Base-by-base conservation (phyloP, 1,284 basidiomycete species). In the Athelia psychrophila region DNA sequence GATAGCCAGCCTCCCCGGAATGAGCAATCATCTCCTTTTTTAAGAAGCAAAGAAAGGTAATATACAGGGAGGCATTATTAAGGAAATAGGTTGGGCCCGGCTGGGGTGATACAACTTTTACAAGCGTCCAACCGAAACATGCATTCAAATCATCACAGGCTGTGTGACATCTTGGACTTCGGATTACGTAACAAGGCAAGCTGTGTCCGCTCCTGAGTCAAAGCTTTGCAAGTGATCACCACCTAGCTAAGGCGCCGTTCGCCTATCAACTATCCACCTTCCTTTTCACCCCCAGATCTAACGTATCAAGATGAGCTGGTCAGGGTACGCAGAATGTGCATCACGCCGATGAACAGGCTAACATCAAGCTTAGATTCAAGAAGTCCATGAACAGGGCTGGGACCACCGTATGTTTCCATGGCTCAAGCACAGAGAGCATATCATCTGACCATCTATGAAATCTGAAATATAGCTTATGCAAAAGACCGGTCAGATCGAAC, bases 401-500 rank as follows among this genome's bases (percentile, higher is more conserved):
- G 49, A 98, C 95, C 22, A 93, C 93, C 62, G 77, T 88, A 60
- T 67, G 75, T 67, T 56, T 55, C 54, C 54, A 51, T 48, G 54
- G 25, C 33, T 50, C 50, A 48, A 44, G 32, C 48, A 52, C 57
- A 47, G 38, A 52, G 32, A 23, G 49, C 52, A 30, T 56, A 49
- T 53, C 25, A 16, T 42, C 20, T 42, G 20, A 42, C 49, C n/a
- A n/a, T n/a, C n/a, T n/a, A n/a, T n/a, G n/a, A n/a, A 52, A 49
- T 44, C 48, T 49, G 30, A 52, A 50, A 25, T 47, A 47, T 48
- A 91, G 89, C 81, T 96, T 64, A 82, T 95, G 71, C 93, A 96
- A 78, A 96, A 96, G 84, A 98, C 95, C 1, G 95, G 95, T 54
- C 95, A 98, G 72, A 91, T 99, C 53, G 96, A 99, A 67, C 81